phyloP scores from a whole-genome alignment of 164 flowering plant species.

The Nelumbo lutea region DNA sequence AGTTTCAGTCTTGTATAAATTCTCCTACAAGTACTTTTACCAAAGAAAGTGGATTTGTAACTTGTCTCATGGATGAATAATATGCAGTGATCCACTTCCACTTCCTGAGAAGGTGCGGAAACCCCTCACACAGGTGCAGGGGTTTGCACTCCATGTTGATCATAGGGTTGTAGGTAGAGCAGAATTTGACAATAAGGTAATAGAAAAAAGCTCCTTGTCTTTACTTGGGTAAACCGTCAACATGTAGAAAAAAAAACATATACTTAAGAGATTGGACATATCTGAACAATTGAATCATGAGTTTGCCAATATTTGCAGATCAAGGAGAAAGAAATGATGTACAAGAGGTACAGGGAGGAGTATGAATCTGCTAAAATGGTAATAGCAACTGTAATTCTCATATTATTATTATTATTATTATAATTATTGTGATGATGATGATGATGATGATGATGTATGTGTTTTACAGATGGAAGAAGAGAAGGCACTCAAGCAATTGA shows the following conservation, averaged over 20 bases:
- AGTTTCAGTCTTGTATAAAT: too few relatives aligned
- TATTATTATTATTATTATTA: neutral
- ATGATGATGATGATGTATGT: neutral
- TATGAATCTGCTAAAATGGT: slow-evolving; percentile 77
- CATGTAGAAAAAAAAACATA: too few relatives aligned
- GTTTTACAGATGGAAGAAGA: slow-evolving; percentile 81
- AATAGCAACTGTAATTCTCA: slow-evolving; percentile 1
- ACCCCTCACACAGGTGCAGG: slow-evolving; percentile 86
- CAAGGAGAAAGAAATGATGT: slow-evolving; percentile 73
- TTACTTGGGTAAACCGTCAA: too few relatives aligned
- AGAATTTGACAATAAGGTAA: slow-evolving; percentile 82
- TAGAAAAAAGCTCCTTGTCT: too few relatives aligned
- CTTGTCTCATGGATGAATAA: neutral
- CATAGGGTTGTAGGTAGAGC: slow-evolving; percentile 80
- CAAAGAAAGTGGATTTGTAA: neutral
- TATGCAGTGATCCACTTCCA: slow-evolving; percentile 89
- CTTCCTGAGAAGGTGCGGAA: slow-evolving; percentile 71
- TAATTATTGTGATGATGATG: neutral
- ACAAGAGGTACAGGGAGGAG: slow-evolving; percentile 92
- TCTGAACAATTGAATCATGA: too few relatives aligned
- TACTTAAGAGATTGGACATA: too few relatives aligned
- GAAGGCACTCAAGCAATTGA: slow-evolving; percentile 83
- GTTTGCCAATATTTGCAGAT: slow-evolving; percentile 32
- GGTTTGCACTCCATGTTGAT: slow-evolving; percentile 61
- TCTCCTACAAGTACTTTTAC: neutral